These are phyloP conservation scores for Irpex sp. DNA, from an alignment of 1,284 basidiomycete genomes.

Conservation along the genomic window DNA sequence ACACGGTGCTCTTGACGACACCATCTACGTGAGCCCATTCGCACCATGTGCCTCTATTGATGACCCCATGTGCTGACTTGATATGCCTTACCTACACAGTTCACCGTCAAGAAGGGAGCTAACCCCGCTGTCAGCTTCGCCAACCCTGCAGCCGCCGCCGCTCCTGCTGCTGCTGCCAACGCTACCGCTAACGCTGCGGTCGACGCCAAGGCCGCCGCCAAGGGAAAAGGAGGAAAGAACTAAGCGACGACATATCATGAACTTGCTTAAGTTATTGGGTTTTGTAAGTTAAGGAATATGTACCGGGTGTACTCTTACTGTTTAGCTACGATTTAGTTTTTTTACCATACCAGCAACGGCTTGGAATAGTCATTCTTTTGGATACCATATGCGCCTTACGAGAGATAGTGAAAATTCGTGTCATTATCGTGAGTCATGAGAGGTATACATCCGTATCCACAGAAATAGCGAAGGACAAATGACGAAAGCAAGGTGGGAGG, in stretches of 20 bases:
- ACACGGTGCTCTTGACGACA: constrained; percentile 46
- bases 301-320: neutral
- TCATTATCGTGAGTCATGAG: neutral
- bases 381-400: neutral
- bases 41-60: neutral
- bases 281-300: neutral
- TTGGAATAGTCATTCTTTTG: neutral
- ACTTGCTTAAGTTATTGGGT: neutral
- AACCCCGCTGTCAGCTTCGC: neutral
- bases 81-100: constrained; percentile 4
- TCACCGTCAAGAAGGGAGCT: constrained; percentile 11
- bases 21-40: constrained; percentile 37
- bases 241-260: neutral
- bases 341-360: neutral
- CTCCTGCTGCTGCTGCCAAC: neutral
- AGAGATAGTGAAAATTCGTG: neutral
- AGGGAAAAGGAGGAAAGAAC: neutral
- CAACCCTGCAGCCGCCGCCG: neutral
- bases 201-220: neutral
- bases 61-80: neutral
- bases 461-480: neutral
- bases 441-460: neutral
- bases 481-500: neutral
- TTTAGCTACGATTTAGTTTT: neutral
- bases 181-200: neutral